Percentiles rank a stretch among this genome's conserved stretches.
phyloP scores from a whole-genome alignment of 805 yeast species.

The Saccharomycopsis vini region DNA sequence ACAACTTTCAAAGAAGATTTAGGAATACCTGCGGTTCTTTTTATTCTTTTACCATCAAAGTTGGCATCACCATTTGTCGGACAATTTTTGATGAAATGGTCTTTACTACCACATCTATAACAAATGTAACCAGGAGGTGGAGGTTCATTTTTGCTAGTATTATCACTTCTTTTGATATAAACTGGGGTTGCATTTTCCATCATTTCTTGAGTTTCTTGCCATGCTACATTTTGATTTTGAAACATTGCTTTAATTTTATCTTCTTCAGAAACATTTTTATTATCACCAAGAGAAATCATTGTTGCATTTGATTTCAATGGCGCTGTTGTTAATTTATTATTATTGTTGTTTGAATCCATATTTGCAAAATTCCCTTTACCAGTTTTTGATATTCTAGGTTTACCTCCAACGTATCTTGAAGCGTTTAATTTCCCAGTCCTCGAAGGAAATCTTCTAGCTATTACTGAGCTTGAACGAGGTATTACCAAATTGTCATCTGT shows the following conservation, averaged over 20 bases:
- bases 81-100: conserved; percentile 94
- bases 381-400: conserved; percentile 16
- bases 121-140: conserved; percentile 97
- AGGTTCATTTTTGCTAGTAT: conserved; percentile 38
- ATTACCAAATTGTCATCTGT: conserved; percentile 86
- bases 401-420: conserved; percentile 37
- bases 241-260: conserved; percentile 87
- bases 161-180: conserved; percentile 35
- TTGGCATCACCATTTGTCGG: conserved; percentile 90
- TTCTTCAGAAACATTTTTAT: conserved; percentile 58
- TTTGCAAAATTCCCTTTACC: not conserved
- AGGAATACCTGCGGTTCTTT: conserved; percentile 96
- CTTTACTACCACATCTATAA: conserved; percentile 91
- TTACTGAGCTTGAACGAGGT: conserved; percentile 77
- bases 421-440: conserved; percentile 43
- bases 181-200: conserved; percentile 82
- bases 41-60: conserved; percentile 85
- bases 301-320: conserved; percentile 20
- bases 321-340: conserved; percentile 27
- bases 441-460: conserved; percentile 72
- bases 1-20: conserved; percentile 81
- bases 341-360: conserved; percentile 64
- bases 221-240: conserved; percentile 84
- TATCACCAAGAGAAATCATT: conserved; percentile 24
- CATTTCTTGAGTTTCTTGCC: conserved; percentile 90